These are phyloP conservation scores for Emydomyces testavorans DNA, from an alignment of 2,329 filamentous ascomycete genomes.

Conservation along the genomic window DNA sequence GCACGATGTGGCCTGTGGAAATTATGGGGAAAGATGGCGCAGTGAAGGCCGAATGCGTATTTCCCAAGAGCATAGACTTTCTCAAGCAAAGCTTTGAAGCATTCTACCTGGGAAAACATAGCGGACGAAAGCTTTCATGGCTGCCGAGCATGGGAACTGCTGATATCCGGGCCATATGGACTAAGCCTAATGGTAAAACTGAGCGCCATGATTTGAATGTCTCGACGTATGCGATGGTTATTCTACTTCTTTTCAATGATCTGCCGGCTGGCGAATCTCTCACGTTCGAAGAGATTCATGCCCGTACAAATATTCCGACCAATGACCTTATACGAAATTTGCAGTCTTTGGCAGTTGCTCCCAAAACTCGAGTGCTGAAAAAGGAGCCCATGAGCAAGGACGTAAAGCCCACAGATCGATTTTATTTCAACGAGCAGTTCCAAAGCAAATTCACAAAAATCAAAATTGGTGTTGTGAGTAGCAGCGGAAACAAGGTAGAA, in stretches of 20 bases:
- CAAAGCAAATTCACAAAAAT: constrained; percentile 73
- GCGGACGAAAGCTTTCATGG: constrained; percentile 82
- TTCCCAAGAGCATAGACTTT: constrained; percentile 59
- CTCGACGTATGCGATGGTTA: constrained; percentile 82
- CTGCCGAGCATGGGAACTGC: constrained; percentile 64
- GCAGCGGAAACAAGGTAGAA: constrained; percentile 72
- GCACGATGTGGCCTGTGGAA: constrained; percentile 90
- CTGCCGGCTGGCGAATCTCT: constrained; percentile 42
- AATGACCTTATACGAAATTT: constrained; percentile 65
- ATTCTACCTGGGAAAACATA: constrained; percentile 79
- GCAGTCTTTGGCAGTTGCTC: constrained; percentile 68
- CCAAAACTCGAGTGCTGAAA: constrained; percentile 67
- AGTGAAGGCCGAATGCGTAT: constrained; percentile 48
- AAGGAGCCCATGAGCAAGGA: constrained; percentile 73
- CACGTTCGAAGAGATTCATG: constrained; percentile 68
- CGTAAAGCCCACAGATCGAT: constrained; percentile 63
- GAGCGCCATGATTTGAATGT: constrained; percentile 82
- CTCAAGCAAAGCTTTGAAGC: constrained; percentile 77
- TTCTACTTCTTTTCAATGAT: constrained; percentile 82
- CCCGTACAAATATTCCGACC: constrained; percentile 63
- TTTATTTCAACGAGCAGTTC: constrained; percentile 73
- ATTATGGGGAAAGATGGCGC: constrained; percentile 53
- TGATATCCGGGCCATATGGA: constrained; percentile 74
- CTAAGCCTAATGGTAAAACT: constrained; percentile 56
- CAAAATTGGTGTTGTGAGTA: constrained; percentile 72